Evolutionary conservation across 352 stramenopile species (phyloP).

Genomic region (Globisporangium carolinianum): DNA sequence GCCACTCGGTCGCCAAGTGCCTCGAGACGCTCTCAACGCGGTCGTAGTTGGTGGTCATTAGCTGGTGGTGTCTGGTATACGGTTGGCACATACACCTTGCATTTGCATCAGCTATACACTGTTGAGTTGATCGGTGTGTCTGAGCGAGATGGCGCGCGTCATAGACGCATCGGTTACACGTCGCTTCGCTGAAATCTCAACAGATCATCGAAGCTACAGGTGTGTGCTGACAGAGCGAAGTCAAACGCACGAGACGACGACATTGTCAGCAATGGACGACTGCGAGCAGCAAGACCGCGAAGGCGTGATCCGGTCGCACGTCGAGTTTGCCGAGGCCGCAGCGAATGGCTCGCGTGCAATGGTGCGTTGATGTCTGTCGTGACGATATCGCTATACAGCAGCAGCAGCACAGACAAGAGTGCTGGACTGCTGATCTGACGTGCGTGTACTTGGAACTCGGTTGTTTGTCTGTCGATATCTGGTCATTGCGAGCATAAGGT

Average conservation of each 20-base stretch:
- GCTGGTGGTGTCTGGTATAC: no score
- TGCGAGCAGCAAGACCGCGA: slow-evolving; percentile 24
- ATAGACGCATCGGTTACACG: no score
- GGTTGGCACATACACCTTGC: no score
- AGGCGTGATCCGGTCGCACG: slow-evolving; percentile 50
- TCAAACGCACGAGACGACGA: not conserved
- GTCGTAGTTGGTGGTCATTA: not conserved
- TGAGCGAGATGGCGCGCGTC: no score
- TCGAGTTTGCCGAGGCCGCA: slow-evolving; percentile 54
- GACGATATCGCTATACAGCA: not conserved
- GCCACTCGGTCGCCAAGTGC: slow-evolving; percentile 52
- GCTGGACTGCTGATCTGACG: not conserved
- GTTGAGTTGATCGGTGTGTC: no score
- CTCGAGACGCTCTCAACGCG: slow-evolving; percentile 37
- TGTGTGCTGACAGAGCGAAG: not conserved
- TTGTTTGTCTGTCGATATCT: not conserved
- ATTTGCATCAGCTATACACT: no score
- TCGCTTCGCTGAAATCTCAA: no score
- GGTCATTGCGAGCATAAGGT: slow-evolving; percentile 17
- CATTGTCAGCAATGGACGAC: slow-evolving; percentile 15
- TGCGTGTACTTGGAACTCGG: not conserved
- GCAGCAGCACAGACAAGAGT: not conserved
- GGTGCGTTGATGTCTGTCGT: slow-evolving; percentile 13
- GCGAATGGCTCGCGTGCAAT: slow-evolving; percentile 56
- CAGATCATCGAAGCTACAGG: no score